Evolutionary conservation across 176 grass and related monocot species (phyloP), one percentile per base, ranked within the genome.

Genomic region (Eremochloa ophiuroides): DNA sequence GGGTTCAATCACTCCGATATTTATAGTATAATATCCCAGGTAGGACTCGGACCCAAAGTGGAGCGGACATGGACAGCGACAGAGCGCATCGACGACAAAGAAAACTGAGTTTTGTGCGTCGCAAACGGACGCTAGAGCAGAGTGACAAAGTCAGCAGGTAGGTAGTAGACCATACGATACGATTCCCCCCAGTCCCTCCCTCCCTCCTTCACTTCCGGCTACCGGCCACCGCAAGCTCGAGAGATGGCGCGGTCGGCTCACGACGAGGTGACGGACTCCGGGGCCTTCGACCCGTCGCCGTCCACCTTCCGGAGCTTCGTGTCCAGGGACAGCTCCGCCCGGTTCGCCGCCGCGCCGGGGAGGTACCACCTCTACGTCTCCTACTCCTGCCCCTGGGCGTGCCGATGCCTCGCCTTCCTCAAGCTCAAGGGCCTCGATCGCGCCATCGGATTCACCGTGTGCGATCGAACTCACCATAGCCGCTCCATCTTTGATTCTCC

Each of bases 291-390:
- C 69, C 92, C 90, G 60, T 87, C 90, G 56, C 83, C 92, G 72
- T 93, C 92, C 11, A 93, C 89, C 18, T 98, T 98, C 81, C 90
- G 90, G 76, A 87, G 88, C 87, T 94, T 78, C 48, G 86, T 98
- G 66, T 94, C 90, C 1, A 87, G 87, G 46, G 95, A 91, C n/a
- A 68, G 76, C 80, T 47, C 80, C 15, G 78, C 95, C 55, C 92
- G 72, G 58, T 94, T 94, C 85, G 84, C 88, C 18, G 92, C 95
- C 43, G 89, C 89, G 83, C 25, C 83, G 14, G 95, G 88, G 17
- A 71, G 95, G 80, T 98, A 98, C 89, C 92, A 98, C 82, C 85
- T 98, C 42, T 98, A 98, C 77, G 91, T 98, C 66, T 91, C 95
- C 65, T 98, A 94, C 87, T 90, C 90, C 33, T 98, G 95, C 73